Conservation (phyloP, 192 early-diverging fungal genomes). For the Chytriomyces hyalinus region DNA sequence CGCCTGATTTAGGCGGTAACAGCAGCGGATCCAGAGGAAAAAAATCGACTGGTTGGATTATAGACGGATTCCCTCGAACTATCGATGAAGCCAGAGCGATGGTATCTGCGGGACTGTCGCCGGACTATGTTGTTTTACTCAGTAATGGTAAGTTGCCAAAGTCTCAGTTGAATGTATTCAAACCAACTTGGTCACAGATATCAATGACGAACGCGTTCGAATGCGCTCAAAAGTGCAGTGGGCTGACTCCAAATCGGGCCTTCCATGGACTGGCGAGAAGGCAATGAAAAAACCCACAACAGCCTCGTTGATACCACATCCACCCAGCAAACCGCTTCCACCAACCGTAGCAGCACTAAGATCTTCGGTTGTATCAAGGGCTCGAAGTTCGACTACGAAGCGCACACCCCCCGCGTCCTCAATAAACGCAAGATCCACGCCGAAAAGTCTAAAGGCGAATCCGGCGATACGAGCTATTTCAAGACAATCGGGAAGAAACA, state of each 20-base stretch:
- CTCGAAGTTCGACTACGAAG: too few relatives aligned
- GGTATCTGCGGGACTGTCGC: slow-evolving; percentile 39
- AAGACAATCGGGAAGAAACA: slow-evolving; percentile 3
- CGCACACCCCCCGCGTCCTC: too few relatives aligned
- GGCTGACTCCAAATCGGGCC: slow-evolving; percentile 39
- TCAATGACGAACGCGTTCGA: slow-evolving; percentile 46
- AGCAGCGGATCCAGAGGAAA: not conserved
- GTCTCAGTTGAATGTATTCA: not conserved
- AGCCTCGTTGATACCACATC: not conserved
- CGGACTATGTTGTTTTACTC: slow-evolving; percentile 43
- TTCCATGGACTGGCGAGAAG: slow-evolving; percentile 28
- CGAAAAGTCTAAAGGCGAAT: too few relatives aligned
- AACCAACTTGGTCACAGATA: slow-evolving; percentile 32
- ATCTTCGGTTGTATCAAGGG: too few relatives aligned
- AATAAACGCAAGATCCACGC: too few relatives aligned
- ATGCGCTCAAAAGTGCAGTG: slow-evolving; percentile 12
- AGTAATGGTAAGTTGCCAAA: slow-evolving; percentile 40
- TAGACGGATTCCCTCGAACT: slow-evolving; percentile 61
- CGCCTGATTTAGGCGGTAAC: not conserved
- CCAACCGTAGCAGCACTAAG: not conserved
- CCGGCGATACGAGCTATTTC: not conserved
- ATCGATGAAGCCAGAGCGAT: slow-evolving; percentile 53
- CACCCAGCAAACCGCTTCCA: not conserved
- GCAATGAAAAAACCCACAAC: not conserved
- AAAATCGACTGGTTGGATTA: slow-evolving; percentile 49